phyloP scores from a whole-genome alignment of 2,329 filamentous ascomycete genomes.

The Cercospora zeae-maydis region DNA sequence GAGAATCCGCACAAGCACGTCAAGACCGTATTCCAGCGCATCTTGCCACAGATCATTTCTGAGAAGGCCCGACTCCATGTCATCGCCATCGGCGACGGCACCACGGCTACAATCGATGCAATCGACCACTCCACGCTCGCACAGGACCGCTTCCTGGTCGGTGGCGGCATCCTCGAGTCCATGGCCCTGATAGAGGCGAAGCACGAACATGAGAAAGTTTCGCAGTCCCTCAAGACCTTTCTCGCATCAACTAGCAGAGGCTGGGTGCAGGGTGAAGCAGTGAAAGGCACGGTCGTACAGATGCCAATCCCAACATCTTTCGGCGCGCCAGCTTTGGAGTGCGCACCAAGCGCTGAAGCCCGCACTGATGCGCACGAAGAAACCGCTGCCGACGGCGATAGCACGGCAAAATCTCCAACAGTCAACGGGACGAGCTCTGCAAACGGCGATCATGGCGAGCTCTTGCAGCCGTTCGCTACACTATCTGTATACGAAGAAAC shows the following conservation, averaged over 20 bases:
- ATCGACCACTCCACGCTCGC: constrained; percentile 19
- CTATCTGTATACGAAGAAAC: background rate
- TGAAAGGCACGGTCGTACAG: constrained; percentile 13
- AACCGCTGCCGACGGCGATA: background rate
- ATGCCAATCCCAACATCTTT: constrained; percentile 1
- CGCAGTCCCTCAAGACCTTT: constrained; percentile 10
- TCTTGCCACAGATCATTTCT: constrained; percentile 52
- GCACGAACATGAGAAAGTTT: constrained; percentile 11
- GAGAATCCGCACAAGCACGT: constrained; percentile 59
- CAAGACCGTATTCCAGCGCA: constrained; percentile 60
- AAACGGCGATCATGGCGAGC: background rate
- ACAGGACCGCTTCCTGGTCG: background rate
- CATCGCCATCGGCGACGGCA: constrained; percentile 66
- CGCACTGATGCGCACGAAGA: background rate
- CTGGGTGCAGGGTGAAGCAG: constrained; percentile 23
- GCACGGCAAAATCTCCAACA: background rate
- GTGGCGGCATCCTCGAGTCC: constrained; percentile 14
- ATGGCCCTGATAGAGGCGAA: constrained; percentile 25
- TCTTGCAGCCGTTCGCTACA: background rate
- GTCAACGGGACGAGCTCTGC: background rate
- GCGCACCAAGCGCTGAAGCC: background rate
- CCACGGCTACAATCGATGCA: constrained; percentile 40
- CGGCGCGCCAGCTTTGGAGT: background rate
- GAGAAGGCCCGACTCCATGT: constrained; percentile 59
- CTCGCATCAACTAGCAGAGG: constrained; percentile 17